A percentile compares a stretch with the other conserved stretches of the same genome.
phyloP scores from a whole-genome alignment of 805 yeast species.

The Tetrapisispora iriomotensis region DNA sequence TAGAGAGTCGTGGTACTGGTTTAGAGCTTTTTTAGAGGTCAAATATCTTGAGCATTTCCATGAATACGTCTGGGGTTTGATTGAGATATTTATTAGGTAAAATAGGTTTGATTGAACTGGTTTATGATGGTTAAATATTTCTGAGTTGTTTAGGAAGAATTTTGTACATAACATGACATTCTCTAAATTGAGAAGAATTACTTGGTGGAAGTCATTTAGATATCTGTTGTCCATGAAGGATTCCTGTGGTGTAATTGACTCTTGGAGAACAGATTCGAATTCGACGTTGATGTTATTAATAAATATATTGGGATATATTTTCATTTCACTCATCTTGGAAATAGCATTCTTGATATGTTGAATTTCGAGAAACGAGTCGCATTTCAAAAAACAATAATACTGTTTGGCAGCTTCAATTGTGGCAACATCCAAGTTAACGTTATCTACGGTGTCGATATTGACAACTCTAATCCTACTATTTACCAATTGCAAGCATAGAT shows the following conservation, averaged over 20 bases:
- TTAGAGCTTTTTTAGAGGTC: conserved; percentile 15
- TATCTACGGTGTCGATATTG: conserved; percentile 12
- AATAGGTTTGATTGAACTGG: conserved; percentile 2
- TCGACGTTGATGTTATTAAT: conserved; percentile 17
- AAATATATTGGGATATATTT: conserved; percentile 6
- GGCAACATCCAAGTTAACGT: background rate
- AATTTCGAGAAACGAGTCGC: conserved; percentile 2
- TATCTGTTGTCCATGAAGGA: background rate
- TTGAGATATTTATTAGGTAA: conserved; percentile 14
- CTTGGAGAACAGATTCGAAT: conserved; percentile 2
- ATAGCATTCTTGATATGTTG: background rate
- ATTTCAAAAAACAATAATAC: conserved; percentile 3
- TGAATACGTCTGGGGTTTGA: too few species aligned
- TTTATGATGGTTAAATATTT: too few species aligned
- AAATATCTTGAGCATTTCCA: conserved; percentile 6
- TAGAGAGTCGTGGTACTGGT: conserved; percentile 21
- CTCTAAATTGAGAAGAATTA: conserved; percentile 12
- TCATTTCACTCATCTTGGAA: background rate
- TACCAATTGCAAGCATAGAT: conserved; percentile 7
- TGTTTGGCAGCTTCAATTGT: background rate
- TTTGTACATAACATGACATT: conserved; percentile 17
- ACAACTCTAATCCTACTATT: conserved; percentile 7
- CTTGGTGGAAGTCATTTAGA: background rate
- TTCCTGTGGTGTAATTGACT: too few species aligned
- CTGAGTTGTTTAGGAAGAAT: conserved; percentile 7